phyloP scores from a whole-genome alignment of 441 rosid genomes.

The Adansonia grandidieri region DNA sequence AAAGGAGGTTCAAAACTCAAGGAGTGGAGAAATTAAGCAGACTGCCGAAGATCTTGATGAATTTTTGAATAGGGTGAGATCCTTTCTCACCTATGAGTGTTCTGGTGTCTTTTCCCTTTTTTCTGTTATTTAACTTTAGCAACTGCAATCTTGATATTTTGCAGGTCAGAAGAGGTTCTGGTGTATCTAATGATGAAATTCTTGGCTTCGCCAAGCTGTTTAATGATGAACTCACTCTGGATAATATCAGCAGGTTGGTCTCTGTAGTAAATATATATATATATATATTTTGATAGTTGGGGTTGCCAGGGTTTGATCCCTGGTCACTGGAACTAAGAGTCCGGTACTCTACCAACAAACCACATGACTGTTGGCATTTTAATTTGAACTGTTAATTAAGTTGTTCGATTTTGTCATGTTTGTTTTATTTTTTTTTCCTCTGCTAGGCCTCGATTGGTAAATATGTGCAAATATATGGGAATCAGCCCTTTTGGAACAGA shows the following conservation, averaged over 20 bases:
- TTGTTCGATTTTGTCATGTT: not conserved
- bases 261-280: not conserved
- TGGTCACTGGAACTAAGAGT: too few relatives aligned
- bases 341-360: too few relatives aligned
- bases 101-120: not conserved
- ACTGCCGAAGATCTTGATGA: constrained; percentile 79
- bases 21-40: constrained; percentile 64
- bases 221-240: constrained; percentile 72
- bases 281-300: too few relatives aligned
- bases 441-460: constrained; percentile 68
- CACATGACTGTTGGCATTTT: not conserved
- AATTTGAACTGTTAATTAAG: not conserved
- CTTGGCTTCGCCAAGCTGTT: constrained; percentile 74
- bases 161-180: constrained; percentile 71
- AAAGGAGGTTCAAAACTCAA: constrained; percentile 83
- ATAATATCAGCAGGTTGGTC: constrained; percentile 67
- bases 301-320: too few relatives aligned
- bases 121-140: constrained; percentile 23
- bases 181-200: constrained; percentile 76
- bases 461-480: constrained; percentile 88
- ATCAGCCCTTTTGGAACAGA: constrained; percentile 74
- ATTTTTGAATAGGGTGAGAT: constrained; percentile 72
- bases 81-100: not conserved
- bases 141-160: constrained; percentile 8
- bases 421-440: not conserved